Evolutionary conservation across 352 stramenopile species (phyloP), one percentile per base, ranked within the genome.

Genomic region (Phytophthora idaei): DNA sequence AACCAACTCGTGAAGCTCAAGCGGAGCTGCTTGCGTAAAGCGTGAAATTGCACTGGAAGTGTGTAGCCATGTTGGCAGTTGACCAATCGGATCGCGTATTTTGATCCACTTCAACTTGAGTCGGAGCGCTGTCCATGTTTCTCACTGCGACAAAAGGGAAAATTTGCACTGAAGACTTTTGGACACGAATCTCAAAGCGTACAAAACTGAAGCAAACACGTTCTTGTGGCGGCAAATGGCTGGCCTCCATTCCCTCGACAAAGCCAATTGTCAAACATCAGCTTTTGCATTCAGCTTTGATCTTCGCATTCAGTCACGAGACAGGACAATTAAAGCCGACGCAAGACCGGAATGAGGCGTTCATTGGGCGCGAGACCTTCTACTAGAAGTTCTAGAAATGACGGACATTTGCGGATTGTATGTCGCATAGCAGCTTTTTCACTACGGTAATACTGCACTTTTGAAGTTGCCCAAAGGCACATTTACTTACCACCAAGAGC

Each of bases 231-330:
- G 17, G 25, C 27, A 28, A 62, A 31, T 37, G 52, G 28, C n/a
- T 69, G 53, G 54, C 15, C 29, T 29, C 32, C 44, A 34, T 29
- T 54, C 12, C 32, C 2, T 39, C 21, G 59, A 39, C 37, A 44
- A 63, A 39, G 36, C 58, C 58, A 50, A 15, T 57, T 57, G 52
- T 55, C 34, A 64, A 69, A 56, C 53, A 31, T 31, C 55, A 44
- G 27, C 17, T 21, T 27, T 51, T 47, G 28, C 59, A 67, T 61
- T 46, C 59, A 61, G 49, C n/a, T 25, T 11, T 57, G 37, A 29
- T 10, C 2, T 45, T 59, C 54, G n/a, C 64, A 72, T 68, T 68
- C 64, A 72, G 64, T 10, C 10, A 57, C 57, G 51, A 64, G 64
- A 71, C 57, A 55, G 64, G 56, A 17, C 57, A 51, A 28, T 27